A percentile compares a stretch with the other conserved stretches of the same genome.
These are phyloP conservation scores for Endoconidiophora laricicola DNA, from an alignment of 2,329 filamentous ascomycete species.

Conservation along the genomic window DNA sequence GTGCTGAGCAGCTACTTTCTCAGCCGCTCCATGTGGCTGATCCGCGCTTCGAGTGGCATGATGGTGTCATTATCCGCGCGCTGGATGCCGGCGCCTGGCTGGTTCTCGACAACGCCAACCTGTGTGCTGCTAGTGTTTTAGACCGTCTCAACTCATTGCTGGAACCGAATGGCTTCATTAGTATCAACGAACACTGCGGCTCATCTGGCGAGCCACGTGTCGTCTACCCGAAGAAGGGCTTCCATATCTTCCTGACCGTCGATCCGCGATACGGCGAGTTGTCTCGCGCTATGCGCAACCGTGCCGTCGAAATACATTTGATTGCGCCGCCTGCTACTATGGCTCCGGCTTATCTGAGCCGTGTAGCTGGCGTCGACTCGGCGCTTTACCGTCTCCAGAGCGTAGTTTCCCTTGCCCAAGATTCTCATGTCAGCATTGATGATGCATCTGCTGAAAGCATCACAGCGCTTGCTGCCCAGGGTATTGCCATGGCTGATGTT, in stretches of 20 bases:
- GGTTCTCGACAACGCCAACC: conserved; percentile 89
- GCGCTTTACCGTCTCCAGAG: conserved; percentile 30
- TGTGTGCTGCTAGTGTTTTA: conserved; percentile 87
- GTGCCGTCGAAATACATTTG: conserved; percentile 78
- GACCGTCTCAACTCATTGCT: conserved; percentile 89
- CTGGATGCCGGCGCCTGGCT: conserved; percentile 79
- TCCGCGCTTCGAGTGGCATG: conserved; percentile 88
- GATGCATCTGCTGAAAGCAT: neutral
- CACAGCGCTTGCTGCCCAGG: conserved; percentile 9
- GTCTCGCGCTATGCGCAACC: conserved; percentile 90
- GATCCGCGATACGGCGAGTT: conserved; percentile 85
- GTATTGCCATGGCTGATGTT: conserved; percentile 12
- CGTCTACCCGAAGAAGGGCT: conserved; percentile 67
- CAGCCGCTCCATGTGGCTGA: conserved; percentile 44
- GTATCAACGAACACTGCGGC: conserved; percentile 84
- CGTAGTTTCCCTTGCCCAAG: conserved; percentile 3
- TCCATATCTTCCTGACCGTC: conserved; percentile 85
- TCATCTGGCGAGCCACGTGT: conserved; percentile 65
- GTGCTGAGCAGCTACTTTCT: conserved; percentile 33
- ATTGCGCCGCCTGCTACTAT: conserved; percentile 23
- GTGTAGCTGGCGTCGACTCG: conserved; percentile 32
- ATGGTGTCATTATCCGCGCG: conserved; percentile 80
- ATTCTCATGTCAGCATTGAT: neutral
- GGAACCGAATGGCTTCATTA: conserved; percentile 73
- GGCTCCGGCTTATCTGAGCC: conserved; percentile 20